These are phyloP conservation scores for Penicillium fuscoglaucum DNA, from an alignment of 2,329 filamentous ascomycete genomes.

Conservation along the genomic window DNA sequence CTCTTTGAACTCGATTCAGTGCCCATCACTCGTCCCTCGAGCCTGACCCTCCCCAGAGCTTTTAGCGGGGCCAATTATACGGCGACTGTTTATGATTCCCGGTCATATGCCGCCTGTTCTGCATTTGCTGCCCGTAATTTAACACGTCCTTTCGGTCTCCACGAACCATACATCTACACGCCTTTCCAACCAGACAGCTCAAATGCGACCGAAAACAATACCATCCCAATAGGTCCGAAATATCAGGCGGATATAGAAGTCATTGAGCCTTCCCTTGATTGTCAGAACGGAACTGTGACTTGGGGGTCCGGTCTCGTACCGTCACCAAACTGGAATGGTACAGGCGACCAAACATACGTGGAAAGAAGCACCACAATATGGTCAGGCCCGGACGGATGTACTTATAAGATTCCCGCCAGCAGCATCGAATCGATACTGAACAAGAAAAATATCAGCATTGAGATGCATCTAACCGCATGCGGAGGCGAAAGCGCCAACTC, in stretches of 20 bases:
- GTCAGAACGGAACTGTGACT: not conserved
- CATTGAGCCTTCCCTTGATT: not conserved
- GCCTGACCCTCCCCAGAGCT: not conserved
- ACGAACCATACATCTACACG: not conserved
- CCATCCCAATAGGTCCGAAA: not conserved
- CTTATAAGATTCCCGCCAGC: not conserved
- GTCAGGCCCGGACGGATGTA: not conserved
- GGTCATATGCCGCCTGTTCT: not conserved
- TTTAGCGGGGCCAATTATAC: not conserved
- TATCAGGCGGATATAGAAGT: not conserved
- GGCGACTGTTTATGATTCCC: not conserved
- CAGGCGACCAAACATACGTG: not conserved
- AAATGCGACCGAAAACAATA: not conserved
- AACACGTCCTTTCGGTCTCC: slow-evolving; percentile 1
- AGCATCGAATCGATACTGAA: not conserved
- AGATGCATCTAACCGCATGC: not conserved
- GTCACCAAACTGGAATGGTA: not conserved
- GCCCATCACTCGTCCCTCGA: not conserved
- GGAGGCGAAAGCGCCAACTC: not conserved
- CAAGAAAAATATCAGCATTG: not conserved
- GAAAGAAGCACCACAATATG: not conserved
- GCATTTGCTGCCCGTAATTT: not conserved
- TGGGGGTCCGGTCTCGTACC: not conserved
- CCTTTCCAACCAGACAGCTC: not conserved
- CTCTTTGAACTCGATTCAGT: slow-evolving; percentile 4